Evolutionary conservation across 2,329 filamentous ascomycete species (phyloP).

Genomic region (Xylariaceae sp.): DNA sequence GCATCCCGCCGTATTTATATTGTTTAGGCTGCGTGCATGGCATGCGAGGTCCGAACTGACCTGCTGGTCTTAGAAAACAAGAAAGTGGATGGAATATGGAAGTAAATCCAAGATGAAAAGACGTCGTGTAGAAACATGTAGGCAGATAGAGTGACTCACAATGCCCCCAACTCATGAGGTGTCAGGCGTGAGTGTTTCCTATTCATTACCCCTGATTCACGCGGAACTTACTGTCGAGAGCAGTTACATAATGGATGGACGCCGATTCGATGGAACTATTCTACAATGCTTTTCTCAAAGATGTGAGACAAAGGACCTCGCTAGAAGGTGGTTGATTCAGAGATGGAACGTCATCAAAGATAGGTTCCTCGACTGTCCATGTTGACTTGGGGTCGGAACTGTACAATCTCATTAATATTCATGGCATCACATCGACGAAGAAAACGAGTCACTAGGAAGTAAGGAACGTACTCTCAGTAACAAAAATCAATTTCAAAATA

Average conservation of each 20-base stretch:
- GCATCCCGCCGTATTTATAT: not conserved
- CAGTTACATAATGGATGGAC: not conserved
- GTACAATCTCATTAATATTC: too few relatives aligned
- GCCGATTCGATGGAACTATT: not conserved
- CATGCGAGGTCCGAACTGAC: not conserved
- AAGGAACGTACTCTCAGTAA: too few relatives aligned
- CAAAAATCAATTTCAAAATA: too few relatives aligned
- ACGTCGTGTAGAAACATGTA: not conserved
- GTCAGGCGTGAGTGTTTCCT: not conserved
- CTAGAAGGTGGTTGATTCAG: not conserved
- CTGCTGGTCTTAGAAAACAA: not conserved
- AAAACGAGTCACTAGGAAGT: too few relatives aligned
- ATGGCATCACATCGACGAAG: too few relatives aligned
- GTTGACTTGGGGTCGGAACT: not conserved
- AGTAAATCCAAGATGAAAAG: not conserved
- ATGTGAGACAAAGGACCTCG: not conserved
- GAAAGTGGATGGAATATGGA: not conserved
- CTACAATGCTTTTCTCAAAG: not conserved
- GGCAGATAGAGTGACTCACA: not conserved
- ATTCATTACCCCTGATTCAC: not conserved
- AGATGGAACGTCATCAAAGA: not conserved
- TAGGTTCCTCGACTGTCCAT: not conserved
- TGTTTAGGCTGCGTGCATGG: not conserved
- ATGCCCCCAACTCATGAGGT: not conserved
- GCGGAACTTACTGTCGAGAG: not conserved